phyloP scores from a whole-genome alignment of 129 eudicot species.

The Mikania micrantha region DNA sequence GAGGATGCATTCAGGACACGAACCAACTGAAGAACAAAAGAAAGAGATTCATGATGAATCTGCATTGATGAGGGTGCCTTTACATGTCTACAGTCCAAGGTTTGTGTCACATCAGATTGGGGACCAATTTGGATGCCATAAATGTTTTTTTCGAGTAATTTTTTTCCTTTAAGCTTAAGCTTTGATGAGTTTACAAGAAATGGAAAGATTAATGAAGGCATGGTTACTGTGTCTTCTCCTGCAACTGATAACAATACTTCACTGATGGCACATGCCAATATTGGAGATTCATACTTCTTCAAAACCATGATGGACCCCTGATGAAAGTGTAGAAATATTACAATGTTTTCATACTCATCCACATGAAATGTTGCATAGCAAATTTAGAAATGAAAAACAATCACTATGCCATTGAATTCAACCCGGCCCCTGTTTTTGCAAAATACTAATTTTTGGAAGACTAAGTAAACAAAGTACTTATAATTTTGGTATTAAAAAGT shows the following conservation, averaged over 20 bases:
- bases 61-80: conserved; percentile 51
- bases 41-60: conserved; percentile 53
- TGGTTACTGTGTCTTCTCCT: conserved; percentile 35
- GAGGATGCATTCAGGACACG: conserved; percentile 46
- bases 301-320: conserved; percentile 69
- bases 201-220: conserved; percentile 60
- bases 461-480: background rate
- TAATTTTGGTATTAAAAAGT: too few relatives aligned
- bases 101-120: conserved; percentile 33
- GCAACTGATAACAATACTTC: conserved; percentile 51
- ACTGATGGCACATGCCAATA: conserved; percentile 67
- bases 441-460: too few relatives aligned
- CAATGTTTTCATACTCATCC: background rate
- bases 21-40: conserved; percentile 55
- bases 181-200: conserved; percentile 48
- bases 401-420: background rate
- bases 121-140: conserved; percentile 66
- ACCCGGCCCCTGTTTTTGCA: background rate
- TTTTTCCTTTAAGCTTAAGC: conserved; percentile 51
- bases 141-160: conserved; percentile 9
- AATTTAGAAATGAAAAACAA: background rate
- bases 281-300: conserved; percentile 57
- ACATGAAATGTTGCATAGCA: conserved; percentile 1
- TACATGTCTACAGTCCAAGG: conserved; percentile 38
- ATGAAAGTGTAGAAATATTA: background rate